These are phyloP conservation scores for Lycium barbarum DNA, from an alignment of 257 asterid species.

Conservation along the genomic window DNA sequence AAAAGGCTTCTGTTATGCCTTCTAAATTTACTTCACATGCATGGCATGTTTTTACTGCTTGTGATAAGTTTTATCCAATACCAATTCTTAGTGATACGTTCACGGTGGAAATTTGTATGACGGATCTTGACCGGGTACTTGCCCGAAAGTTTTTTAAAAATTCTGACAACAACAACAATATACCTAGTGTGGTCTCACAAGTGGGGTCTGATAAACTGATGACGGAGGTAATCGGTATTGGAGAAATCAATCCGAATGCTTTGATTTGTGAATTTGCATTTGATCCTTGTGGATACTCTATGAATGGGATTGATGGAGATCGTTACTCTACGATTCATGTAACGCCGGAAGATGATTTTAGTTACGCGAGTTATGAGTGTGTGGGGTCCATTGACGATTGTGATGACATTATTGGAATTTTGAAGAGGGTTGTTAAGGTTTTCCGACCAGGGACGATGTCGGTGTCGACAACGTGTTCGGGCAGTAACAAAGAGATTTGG, in stretches of 20 bases:
- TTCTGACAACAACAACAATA: background rate
- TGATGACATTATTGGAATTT: slow-evolving; percentile 42
- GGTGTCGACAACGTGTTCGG: slow-evolving; percentile 65
- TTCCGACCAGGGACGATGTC: slow-evolving; percentile 78
- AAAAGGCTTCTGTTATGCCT: slow-evolving; percentile 67
- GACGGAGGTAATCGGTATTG: slow-evolving; percentile 72
- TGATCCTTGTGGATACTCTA: slow-evolving; percentile 95
- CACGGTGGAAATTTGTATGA: slow-evolving; percentile 92
- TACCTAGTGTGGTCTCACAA: no score
- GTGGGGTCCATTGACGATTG: slow-evolving; percentile 63
- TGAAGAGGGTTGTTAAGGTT: slow-evolving; percentile 66
- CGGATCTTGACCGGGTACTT: slow-evolving; percentile 67
- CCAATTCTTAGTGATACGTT: slow-evolving; percentile 35
- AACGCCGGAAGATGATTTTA: slow-evolving; percentile 94
- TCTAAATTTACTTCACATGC: slow-evolving; percentile 60
- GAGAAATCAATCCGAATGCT: slow-evolving; percentile 55
- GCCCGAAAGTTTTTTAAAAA: slow-evolving; percentile 74
- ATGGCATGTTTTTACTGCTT: slow-evolving; percentile 91
- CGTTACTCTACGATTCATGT: slow-evolving; percentile 95
- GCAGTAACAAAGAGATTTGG: slow-evolving; percentile 49
- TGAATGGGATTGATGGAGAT: slow-evolving; percentile 82
- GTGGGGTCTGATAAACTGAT: slow-evolving; percentile 84
- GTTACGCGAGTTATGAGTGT: slow-evolving; percentile 92
- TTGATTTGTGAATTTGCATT: slow-evolving; percentile 85
- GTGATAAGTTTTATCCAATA: slow-evolving; percentile 14